Percentiles rank a stretch among this genome's conserved stretches.
These are phyloP conservation scores for Neonectria punicea DNA, from an alignment of 2,329 filamentous ascomycete genomes.

Conservation along the genomic window DNA sequence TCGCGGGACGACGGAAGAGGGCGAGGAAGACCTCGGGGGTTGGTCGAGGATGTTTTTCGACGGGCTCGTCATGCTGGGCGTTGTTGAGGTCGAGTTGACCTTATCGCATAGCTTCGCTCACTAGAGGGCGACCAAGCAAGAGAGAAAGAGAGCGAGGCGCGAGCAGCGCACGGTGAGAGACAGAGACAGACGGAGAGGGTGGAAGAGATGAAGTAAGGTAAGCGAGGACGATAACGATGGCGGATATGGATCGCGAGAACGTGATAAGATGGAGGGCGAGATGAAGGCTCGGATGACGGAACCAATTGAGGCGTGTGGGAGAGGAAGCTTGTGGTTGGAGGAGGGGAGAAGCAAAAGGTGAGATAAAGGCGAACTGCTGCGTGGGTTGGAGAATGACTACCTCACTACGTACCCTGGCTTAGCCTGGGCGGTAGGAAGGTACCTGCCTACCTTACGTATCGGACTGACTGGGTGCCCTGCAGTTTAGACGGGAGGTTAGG, in stretches of 20 bases:
- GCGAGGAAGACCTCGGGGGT: constrained; percentile 58
- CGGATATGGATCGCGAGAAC: constrained; percentile 1
- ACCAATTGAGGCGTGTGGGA: constrained; percentile 24
- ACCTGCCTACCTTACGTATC: not conserved
- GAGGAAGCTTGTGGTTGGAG: constrained; percentile 25
- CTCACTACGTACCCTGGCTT: too few relatives aligned
- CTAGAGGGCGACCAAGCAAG: constrained; percentile 21
- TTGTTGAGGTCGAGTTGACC: constrained; percentile 27
- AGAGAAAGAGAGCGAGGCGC: not conserved
- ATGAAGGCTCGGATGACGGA: constrained; percentile 21
- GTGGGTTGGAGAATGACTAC: constrained; percentile 3
- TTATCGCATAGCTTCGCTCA: constrained; percentile 42
- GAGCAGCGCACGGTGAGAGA: constrained; percentile 3
- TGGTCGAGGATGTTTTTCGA: constrained; percentile 51
- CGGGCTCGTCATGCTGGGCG: constrained; percentile 51
- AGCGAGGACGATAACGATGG: not conserved
- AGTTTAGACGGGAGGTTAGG: not conserved
- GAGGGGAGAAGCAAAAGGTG: constrained; percentile 16
- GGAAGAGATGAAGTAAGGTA: constrained; percentile 1
- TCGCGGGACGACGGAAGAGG: constrained; percentile 57
- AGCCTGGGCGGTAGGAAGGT: too few relatives aligned
- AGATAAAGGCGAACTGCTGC: constrained; percentile 15
- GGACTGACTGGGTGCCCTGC: not conserved
- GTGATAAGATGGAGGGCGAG: constrained; percentile 6
- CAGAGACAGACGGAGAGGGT: not conserved